phyloP scores from a whole-genome alignment of 2,329 filamentous ascomycete genomes.

The Pestalotiopsis sp. region DNA sequence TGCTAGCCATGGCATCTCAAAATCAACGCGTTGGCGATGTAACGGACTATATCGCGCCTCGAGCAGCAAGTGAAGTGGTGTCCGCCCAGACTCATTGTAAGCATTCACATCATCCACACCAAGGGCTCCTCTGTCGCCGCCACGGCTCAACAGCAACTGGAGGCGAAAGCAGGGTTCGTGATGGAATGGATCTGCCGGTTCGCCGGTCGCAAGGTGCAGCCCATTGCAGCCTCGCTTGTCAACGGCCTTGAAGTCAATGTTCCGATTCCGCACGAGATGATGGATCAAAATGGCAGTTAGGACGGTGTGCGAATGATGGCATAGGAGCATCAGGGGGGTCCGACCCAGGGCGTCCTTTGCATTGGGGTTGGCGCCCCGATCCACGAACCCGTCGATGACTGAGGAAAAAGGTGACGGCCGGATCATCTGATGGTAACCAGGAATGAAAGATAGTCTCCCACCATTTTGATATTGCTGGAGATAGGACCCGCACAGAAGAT shows the following conservation, averaged over 20 bases:
- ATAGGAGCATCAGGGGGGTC: constrained; percentile 1
- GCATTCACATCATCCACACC: constrained; percentile 6
- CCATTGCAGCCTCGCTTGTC: constrained; percentile 4
- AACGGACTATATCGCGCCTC: neutral
- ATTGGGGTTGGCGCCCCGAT: constrained; percentile 3
- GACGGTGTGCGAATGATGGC: neutral
- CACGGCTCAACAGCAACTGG: neutral
- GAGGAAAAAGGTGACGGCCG: constrained; percentile 1
- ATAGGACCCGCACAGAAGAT: constrained; percentile 4
- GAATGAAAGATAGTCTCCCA: neutral
- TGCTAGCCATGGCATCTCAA: neutral
- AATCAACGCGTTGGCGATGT: neutral
- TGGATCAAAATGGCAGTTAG: neutral
- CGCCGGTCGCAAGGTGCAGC: neutral
- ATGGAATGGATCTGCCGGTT: constrained; percentile 2
- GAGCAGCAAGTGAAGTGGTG: constrained; percentile 2
- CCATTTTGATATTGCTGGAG: neutral
- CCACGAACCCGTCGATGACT: neutral
- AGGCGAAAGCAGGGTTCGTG: constrained; percentile 6
- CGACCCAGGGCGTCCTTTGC: constrained; percentile 1
- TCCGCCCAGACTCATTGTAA: neutral
- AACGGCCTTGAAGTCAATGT: neutral
- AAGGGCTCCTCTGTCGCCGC: neutral
- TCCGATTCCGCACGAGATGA: neutral
- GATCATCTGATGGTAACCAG: neutral